Conservation (phyloP, 2,329 filamentous ascomycete genomes). For the Paraconiothyrium brasiliense region DNA sequence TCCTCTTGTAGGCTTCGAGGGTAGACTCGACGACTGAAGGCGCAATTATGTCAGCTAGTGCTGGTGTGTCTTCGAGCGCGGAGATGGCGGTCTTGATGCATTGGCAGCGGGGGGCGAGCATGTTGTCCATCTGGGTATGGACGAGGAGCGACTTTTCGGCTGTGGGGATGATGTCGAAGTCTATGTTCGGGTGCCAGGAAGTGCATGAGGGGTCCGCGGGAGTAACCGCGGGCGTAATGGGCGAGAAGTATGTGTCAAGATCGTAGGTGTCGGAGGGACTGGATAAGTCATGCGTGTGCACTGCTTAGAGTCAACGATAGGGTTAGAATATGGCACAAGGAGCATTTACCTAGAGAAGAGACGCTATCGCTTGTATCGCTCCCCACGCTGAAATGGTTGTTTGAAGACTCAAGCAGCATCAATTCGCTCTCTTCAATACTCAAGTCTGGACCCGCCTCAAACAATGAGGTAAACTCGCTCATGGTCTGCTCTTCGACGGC, state of each 20-base stretch:
- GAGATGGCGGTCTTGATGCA: neutral
- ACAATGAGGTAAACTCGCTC: neutral
- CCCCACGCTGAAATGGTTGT: neutral
- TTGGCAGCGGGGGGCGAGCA: neutral
- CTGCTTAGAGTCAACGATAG: neutral
- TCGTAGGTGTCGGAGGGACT: neutral
- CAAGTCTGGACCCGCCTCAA: neutral
- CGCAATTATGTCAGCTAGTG: neutral
- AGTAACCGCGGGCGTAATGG: neutral
- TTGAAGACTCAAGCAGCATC: neutral
- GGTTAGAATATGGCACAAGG: neutral
- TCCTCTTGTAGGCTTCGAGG: neutral
- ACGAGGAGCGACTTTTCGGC: neutral
- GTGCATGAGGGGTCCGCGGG: neutral
- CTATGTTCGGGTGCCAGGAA: neutral
- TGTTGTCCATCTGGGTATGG: too few species aligned
- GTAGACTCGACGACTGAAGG: neutral
- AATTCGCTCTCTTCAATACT: neutral
- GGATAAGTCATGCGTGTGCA: neutral
- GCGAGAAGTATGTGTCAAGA: neutral
- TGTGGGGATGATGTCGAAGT: neutral
- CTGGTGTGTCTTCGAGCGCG: neutral
- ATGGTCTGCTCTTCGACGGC: neutral
- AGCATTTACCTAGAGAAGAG: neutral
- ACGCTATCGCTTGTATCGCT: neutral